A percentile compares a stretch with the other conserved stretches of the same genome.
These are phyloP conservation scores for Penicillium sp. DNA, from an alignment of 2,329 filamentous ascomycete species.

Conservation along the genomic window DNA sequence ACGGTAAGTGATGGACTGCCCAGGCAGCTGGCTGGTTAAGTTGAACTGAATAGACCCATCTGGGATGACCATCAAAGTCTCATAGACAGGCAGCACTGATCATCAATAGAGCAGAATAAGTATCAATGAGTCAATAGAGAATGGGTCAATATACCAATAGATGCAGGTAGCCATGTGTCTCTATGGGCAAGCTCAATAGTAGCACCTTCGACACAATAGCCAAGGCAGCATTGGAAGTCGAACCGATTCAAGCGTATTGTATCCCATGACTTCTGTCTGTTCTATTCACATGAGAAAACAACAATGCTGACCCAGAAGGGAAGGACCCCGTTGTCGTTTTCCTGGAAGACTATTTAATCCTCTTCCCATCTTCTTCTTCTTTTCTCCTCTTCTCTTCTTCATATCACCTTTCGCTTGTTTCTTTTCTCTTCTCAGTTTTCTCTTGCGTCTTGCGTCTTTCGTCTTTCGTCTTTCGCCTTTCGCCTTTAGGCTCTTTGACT, in stretches of 20 bases:
- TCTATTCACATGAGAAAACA: background rate
- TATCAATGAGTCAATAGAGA: background rate
- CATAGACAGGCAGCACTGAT: background rate
- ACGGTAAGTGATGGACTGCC: background rate
- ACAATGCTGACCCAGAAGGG: background rate
- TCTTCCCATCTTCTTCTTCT: constrained; percentile 1
- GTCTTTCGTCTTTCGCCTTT: too few relatives aligned
- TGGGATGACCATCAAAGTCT: background rate
- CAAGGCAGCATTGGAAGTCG: background rate
- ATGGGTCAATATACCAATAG: background rate
- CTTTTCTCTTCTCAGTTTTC: too few relatives aligned
- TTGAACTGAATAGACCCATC: background rate
- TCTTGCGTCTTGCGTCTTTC: too few relatives aligned
- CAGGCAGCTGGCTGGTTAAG: background rate
- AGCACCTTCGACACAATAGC: background rate
- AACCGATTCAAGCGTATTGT: background rate
- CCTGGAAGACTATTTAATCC: background rate
- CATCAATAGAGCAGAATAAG: background rate
- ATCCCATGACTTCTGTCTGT: background rate
- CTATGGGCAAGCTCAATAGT: background rate
- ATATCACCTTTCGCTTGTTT: too few relatives aligned
- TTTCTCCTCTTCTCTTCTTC: too few relatives aligned
- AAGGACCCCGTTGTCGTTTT: background rate
- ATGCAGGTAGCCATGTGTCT: background rate
- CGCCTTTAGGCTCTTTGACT: too few relatives aligned